phyloP scores from a whole-genome alignment of 441 rosid genomes.

The Manihot esculenta region DNA sequence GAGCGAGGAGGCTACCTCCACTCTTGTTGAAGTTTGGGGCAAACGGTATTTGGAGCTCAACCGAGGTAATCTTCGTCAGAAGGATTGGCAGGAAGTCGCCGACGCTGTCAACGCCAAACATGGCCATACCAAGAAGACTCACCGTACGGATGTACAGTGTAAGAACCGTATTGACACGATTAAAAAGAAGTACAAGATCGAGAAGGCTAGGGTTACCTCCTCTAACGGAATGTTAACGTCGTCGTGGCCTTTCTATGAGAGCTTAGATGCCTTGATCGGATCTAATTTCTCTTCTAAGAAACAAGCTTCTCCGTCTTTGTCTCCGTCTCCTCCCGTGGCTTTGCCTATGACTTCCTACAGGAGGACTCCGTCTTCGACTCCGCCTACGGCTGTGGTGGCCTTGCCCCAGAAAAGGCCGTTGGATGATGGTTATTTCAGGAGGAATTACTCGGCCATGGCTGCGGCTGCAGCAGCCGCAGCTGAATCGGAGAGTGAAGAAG shows the following conservation, averaged over 20 bases:
- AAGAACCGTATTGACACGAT: slow-evolving; percentile 96
- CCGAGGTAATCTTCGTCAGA: slow-evolving; percentile 93
- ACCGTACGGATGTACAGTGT: slow-evolving; percentile 94
- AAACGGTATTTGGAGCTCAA: slow-evolving; percentile 74
- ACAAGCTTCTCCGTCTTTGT: slow-evolving; percentile 29
- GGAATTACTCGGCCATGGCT: slow-evolving; percentile 75
- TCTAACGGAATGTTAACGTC: slow-evolving; percentile 45
- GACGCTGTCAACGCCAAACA: slow-evolving; percentile 86
- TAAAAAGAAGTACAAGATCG: slow-evolving; percentile 92
- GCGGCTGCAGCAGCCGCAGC: slow-evolving; percentile 90
- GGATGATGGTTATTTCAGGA: slow-evolving; percentile 49
- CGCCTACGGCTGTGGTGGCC: slow-evolving; percentile 32
- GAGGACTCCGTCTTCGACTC: slow-evolving; percentile 31
- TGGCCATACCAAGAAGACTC: slow-evolving; percentile 78
- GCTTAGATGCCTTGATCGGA: slow-evolving; percentile 72
- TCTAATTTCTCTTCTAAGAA: slow-evolving; percentile 52
- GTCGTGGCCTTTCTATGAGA: slow-evolving; percentile 78
- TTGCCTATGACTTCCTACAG: slow-evolving; percentile 38
- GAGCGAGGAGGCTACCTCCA: slow-evolving; percentile 94
- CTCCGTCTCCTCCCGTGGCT: slow-evolving; percentile 51
- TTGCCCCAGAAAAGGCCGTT: slow-evolving; percentile 66
- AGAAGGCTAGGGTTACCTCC: slow-evolving; percentile 68
- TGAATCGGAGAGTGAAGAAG: slow-evolving; percentile 27
- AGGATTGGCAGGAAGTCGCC: slow-evolving; percentile 98
- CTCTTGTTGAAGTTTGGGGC: slow-evolving; percentile 85